Evolutionary conservation across 2,329 filamentous ascomycete species (phyloP).

Genomic region (Domatiomyces globalis): DNA sequence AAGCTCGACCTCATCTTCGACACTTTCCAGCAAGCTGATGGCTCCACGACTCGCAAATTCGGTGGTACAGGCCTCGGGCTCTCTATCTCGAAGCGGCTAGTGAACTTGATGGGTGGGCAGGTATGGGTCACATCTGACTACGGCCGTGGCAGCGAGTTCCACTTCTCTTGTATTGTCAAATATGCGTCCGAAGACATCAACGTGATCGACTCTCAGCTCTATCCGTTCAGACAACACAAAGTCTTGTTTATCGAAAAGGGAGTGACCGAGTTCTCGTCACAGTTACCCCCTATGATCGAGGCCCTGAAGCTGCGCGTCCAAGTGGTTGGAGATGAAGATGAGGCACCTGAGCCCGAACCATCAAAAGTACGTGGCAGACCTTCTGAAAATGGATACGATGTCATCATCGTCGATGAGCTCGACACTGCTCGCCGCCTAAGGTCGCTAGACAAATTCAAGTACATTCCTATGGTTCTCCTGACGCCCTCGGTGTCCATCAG

Average conservation of each 20-base stretch:
- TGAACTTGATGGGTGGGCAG: conserved; percentile 90
- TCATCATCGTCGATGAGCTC: conserved; percentile 89
- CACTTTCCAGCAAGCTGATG: conserved; percentile 96
- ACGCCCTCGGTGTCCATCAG: conserved; percentile 81
- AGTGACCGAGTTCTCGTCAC: conserved; percentile 58
- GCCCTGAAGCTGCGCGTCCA: conserved; percentile 67
- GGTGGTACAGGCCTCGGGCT: conserved; percentile 86
- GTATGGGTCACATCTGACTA: conserved; percentile 92
- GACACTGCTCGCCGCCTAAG: conserved; percentile 75
- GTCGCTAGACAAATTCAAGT: conserved; percentile 89
- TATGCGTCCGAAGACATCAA: conserved; percentile 65
- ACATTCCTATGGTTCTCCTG: conserved; percentile 85
- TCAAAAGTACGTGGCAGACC: conserved; percentile 30
- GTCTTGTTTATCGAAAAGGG: conserved; percentile 92
- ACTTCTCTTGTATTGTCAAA: conserved; percentile 86
- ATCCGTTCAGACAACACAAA: conserved; percentile 82
- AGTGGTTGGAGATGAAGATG: conserved; percentile 63
- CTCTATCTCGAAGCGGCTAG: conserved; percentile 87
- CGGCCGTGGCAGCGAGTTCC: conserved; percentile 84
- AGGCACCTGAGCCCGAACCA: conserved; percentile 46
- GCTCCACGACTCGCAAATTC: conserved; percentile 90
- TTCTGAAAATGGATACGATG: conserved; percentile 63
- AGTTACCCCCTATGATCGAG: conserved; percentile 64
- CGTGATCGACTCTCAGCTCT: conserved; percentile 67
- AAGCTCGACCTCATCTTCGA: conserved; percentile 97